These are phyloP conservation scores for Pichia sp. DNA, from an alignment of 1,139 yeast genomes.

Conservation along the genomic window DNA sequence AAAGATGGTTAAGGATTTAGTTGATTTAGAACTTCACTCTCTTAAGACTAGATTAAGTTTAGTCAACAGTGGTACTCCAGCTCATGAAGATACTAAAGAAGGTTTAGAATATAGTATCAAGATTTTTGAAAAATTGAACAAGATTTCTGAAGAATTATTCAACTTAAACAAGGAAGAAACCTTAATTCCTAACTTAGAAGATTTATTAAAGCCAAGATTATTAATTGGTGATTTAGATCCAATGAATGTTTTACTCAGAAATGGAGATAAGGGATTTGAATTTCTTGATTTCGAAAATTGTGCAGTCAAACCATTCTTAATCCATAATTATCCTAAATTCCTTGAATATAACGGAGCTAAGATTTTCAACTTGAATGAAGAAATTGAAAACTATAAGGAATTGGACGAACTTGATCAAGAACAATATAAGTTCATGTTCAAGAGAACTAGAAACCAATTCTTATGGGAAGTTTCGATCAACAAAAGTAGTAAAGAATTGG, in stretches of 20 bases:
- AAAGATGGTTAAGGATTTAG: conserved; percentile 62
- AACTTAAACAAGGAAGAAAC: conserved; percentile 42
- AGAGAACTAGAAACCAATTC: conserved; percentile 88
- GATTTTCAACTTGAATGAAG: conserved; percentile 70
- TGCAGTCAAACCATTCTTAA: conserved; percentile 75
- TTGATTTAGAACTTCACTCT: conserved; percentile 64
- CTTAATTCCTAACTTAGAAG: conserved; percentile 48
- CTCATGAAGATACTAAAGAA: conserved; percentile 40
- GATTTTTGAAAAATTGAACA: conserved; percentile 58
- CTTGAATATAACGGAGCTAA: conserved; percentile 87
- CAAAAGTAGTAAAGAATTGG: conserved; percentile 58
- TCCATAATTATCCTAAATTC: conserved; percentile 77
- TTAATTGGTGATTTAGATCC: conserved; percentile 88
- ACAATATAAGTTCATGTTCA: conserved; percentile 82
- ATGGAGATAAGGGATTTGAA: conserved; percentile 38
- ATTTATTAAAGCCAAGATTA: conserved; percentile 71
- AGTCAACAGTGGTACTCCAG: conserved; percentile 49
- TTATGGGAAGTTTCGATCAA: conserved; percentile 81
- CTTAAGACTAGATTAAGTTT: conserved; percentile 54
- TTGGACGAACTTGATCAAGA: conserved; percentile 72
- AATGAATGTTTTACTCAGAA: conserved; percentile 65
- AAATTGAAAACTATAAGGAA: conserved; percentile 66
- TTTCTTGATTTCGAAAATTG: conserved; percentile 84
- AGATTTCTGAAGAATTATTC: conserved; percentile 54
- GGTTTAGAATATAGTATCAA: conserved; percentile 39